Conservation (phyloP, 2,329 filamentous ascomycete genomes). For the Xylaria sp. region DNA sequence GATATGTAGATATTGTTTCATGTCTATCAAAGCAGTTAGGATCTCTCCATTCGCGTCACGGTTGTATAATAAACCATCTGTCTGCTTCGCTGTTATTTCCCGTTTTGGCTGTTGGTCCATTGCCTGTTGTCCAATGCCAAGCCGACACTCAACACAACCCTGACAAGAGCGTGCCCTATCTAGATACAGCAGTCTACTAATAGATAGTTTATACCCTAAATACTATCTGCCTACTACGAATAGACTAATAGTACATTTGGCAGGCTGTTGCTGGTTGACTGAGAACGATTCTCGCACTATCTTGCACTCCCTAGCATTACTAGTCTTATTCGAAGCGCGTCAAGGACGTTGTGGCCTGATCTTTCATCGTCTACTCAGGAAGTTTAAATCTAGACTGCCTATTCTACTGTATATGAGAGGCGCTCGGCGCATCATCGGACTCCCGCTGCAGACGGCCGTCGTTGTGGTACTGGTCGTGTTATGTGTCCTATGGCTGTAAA, state of each 20-base stretch:
- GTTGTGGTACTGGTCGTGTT: background rate
- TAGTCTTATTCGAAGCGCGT: background rate
- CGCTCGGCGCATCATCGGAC: conserved; percentile 1
- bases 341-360: conserved; percentile 11
- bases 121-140: no score
- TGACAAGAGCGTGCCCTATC: no score
- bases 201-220: no score
- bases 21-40: background rate
- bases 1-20: background rate
- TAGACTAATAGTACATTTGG: no score
- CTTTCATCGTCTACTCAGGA: background rate
- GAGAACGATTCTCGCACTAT: conserved; percentile 8
- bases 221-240: no score
- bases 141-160: no score
- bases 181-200: no score
- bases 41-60: background rate
- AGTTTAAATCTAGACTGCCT: no score
- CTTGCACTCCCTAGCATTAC: background rate
- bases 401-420: background rate
- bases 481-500: background rate
- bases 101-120: background rate
- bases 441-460: background rate
- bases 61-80: background rate
- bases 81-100: conserved; percentile 19
- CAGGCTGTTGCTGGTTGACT: background rate